Base-by-base conservation (phyloP, 495 filamentous ascomycete species). In the Aspergillus sparsus region DNA sequence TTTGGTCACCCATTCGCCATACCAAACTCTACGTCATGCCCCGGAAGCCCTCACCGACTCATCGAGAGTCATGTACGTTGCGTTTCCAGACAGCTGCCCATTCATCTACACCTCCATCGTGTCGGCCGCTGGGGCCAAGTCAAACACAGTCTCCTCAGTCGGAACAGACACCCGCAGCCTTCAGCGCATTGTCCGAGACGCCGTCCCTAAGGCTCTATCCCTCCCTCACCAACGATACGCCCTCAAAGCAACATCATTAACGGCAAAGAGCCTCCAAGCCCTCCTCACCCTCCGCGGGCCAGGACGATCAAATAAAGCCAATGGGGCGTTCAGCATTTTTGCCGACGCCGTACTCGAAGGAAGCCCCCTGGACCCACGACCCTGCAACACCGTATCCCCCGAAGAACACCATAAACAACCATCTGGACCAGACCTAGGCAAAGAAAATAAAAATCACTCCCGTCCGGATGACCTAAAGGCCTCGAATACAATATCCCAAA, bases 261-360 rank as follows among this genome's bases (percentile, higher is more conserved):
- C 81, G 3, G 88, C 90, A 13, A 84, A 84, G 65, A 89, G 86
- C 54, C 74, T 96, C 5, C 73, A 79, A 11, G 83, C 87, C 2
- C 74, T 95, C 55, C 70, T 91, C 1, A 74, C 81, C 5, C 75
- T 87, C 16, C 80, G 89, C 3, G 91, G 92, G 6, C 72, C 85
- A 0, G 87, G 84, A 0, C 77, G 87, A 21, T 85, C 80, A 8
- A 89, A 88, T 63, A 77, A 79, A 4, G 87, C 90, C 3, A 83
- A 82, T 7, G 91, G 90, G 1, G 90, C 88, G 9, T 96, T 90
- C 82, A 82, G 87, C 53, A 80, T 91, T 5, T 96, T 94, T 64
- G 83, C 86, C 4, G 86, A 89, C 56, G 82, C 84, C 33, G 82
- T 76, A 18, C 63, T 80, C 16, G 82, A 80, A 50, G 82, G 82